Percentiles rank a stretch among this genome's conserved stretches.
Evolutionary conservation across 345 rosid species (phyloP).

Genomic region (Carallia pectinifolia): DNA sequence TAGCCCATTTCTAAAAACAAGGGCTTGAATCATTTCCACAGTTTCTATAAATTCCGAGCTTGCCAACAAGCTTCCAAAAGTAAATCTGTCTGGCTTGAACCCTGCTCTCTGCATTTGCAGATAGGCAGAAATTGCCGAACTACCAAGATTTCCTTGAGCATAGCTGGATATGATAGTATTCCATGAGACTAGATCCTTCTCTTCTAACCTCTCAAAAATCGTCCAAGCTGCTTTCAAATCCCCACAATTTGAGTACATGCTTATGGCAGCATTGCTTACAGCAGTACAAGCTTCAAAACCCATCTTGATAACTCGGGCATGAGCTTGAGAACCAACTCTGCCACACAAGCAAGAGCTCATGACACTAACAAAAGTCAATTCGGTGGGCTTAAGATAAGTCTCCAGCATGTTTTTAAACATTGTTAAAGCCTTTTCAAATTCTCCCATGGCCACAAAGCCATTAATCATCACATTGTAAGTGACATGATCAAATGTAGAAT

Average conservation of each 20-base stretch:
- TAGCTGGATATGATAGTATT: conserved; percentile 66
- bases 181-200: conserved; percentile 75
- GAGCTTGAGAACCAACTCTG: conserved; percentile 41
- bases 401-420: conserved; percentile 51
- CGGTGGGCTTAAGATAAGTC: conserved; percentile 50
- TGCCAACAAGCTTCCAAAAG: conserved; percentile 66
- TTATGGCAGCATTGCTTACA: conserved; percentile 56
- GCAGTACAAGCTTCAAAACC: conserved; percentile 54
- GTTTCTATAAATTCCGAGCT: conserved; percentile 41
- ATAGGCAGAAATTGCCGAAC: conserved; percentile 43
- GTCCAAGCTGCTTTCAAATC: conserved; percentile 34
- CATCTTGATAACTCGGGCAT: conserved; percentile 48
- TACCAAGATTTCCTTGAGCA: conserved; percentile 40
- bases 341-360: conserved; percentile 47
- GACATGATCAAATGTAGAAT: conserved; percentile 42
- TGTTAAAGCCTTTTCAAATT: conserved; percentile 36
- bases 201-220: conserved; percentile 48
- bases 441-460: conserved; percentile 47
- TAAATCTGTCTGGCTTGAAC: conserved; percentile 61
- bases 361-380: conserved; percentile 55
- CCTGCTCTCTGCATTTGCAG: conserved; percentile 49
- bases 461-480: conserved; percentile 71
- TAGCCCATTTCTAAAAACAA: conserved; percentile 45
- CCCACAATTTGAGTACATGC: conserved; percentile 54
- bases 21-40: conserved; percentile 50